Conservation (phyloP, 2,329 filamentous ascomycete species). For the Cyphellophora europaea region DNA sequence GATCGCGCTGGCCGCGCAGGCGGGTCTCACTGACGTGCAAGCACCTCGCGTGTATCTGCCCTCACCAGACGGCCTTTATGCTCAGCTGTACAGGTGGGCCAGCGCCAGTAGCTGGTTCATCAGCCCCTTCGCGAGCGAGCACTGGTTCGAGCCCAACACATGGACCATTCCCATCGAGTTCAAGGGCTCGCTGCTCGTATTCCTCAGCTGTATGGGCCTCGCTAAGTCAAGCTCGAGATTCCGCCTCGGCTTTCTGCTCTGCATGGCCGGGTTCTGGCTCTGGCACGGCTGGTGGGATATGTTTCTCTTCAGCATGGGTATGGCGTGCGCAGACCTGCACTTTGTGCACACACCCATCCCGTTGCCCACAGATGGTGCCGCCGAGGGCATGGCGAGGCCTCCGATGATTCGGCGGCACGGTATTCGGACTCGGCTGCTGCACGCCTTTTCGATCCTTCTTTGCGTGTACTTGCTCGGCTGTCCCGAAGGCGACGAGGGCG, state of each 20-base stretch:
- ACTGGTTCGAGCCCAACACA: slow-evolving; percentile 16
- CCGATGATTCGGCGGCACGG: no score
- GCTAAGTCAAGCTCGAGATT: neutral
- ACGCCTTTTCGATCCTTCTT: neutral
- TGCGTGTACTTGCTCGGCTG: slow-evolving; percentile 1
- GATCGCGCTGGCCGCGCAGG: slow-evolving; percentile 12
- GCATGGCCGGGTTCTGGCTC: neutral
- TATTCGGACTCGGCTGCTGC: no score
- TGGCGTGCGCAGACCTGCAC: slow-evolving; percentile 31
- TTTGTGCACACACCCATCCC: slow-evolving; percentile 6
- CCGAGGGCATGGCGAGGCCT: neutral
- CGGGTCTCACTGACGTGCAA: neutral
- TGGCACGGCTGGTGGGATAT: slow-evolving; percentile 19
- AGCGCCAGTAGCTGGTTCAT: neutral
- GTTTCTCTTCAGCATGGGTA: slow-evolving; percentile 28
- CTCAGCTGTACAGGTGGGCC: neutral
- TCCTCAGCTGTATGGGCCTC: neutral
- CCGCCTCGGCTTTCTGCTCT: neutral
- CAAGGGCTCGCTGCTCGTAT: slow-evolving; percentile 19
- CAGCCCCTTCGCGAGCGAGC: neutral
- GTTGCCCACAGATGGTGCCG: neutral
- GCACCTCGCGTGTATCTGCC: neutral
- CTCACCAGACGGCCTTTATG: neutral
- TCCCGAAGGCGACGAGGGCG: slow-evolving; percentile 1
- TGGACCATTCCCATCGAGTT: slow-evolving; percentile 22